phyloP scores from a whole-genome alignment of 163 green algal genomes.

The Scenedesmus sp. region DNA sequence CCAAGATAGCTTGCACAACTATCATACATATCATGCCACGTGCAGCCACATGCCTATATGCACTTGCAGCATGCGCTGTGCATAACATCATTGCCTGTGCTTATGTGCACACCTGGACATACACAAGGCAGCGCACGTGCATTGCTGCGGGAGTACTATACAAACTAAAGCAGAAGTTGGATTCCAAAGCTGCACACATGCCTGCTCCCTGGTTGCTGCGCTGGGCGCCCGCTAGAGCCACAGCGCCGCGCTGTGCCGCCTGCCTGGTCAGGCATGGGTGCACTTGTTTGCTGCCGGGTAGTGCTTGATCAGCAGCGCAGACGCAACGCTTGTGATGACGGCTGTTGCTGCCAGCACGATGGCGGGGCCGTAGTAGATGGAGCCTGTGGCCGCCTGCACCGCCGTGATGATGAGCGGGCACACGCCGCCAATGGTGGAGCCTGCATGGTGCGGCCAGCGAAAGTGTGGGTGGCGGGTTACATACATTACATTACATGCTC shows the following conservation, averaged over 20 bases:
- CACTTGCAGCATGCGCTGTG: background rate
- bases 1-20: background rate
- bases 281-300: constrained; percentile 46
- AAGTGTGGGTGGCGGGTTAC: too few relatives aligned
- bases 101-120: background rate
- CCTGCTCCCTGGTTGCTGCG: too few relatives aligned
- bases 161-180: too few relatives aligned
- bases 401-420: constrained; percentile 49
- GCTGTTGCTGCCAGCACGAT: constrained; percentile 19
- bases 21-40: background rate
- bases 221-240: too few relatives aligned
- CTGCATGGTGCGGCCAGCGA: too few relatives aligned
- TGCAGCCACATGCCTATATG: background rate
- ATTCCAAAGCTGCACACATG: too few relatives aligned
- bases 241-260: too few relatives aligned
- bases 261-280: background rate
- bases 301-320: constrained; percentile 22
- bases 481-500: too few relatives aligned
- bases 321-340: constrained; percentile 29
- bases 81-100: too few relatives aligned
- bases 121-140: too few relatives aligned
- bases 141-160: too few relatives aligned
- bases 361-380: constrained; percentile 2
- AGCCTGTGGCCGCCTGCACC: constrained; percentile 24
- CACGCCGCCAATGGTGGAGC: constrained; percentile 39